A percentile compares a stretch with the other conserved stretches of the same genome.
phyloP scores from a whole-genome alignment of 257 asterid species.

The Solanum appendiculatum region DNA sequence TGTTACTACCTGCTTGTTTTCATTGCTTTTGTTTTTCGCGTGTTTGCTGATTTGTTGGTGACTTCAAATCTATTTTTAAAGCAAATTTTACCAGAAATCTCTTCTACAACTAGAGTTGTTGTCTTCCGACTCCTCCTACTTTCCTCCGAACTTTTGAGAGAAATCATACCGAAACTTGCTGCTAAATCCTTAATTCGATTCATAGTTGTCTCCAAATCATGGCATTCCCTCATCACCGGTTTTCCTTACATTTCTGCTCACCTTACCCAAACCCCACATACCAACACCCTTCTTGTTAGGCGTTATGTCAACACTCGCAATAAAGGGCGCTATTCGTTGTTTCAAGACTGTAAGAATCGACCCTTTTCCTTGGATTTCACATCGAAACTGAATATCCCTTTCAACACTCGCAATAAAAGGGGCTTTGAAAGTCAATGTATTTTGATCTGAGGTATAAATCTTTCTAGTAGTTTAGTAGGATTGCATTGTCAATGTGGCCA shows the following conservation, averaged over 20 bases:
- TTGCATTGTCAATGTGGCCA: neutral
- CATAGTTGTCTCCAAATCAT: constrained; percentile 34
- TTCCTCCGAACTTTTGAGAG: constrained; percentile 20
- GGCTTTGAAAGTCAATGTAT: constrained; percentile 85
- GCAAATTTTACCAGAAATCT: too few relatives aligned
- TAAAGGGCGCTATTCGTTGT: too few relatives aligned
- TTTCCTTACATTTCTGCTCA: constrained; percentile 27
- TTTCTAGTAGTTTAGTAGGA: neutral
- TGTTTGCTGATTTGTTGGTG: too few relatives aligned
- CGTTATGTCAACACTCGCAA: too few relatives aligned
- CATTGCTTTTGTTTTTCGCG: too few relatives aligned
- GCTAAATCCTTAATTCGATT: constrained; percentile 30
- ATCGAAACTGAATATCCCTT: too few relatives aligned
- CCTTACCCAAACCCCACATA: constrained; percentile 6
- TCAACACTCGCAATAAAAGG: too few relatives aligned
- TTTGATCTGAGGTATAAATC: constrained; percentile 72
- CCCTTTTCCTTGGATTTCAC: too few relatives aligned
- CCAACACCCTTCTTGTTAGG: too few relatives aligned
- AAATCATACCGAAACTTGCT: constrained; percentile 12
- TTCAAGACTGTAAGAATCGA: too few relatives aligned
- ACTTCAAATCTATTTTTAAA: too few relatives aligned
- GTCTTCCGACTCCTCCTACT: constrained; percentile 7
- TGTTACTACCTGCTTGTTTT: too few relatives aligned
- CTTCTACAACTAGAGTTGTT: neutral
- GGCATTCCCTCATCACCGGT: constrained; percentile 29